Evolutionary conservation across 1,284 basidiomycete genomes (phyloP), one percentile per base, ranked within the genome.

Genomic region (Ceratobasidium sp.): DNA sequence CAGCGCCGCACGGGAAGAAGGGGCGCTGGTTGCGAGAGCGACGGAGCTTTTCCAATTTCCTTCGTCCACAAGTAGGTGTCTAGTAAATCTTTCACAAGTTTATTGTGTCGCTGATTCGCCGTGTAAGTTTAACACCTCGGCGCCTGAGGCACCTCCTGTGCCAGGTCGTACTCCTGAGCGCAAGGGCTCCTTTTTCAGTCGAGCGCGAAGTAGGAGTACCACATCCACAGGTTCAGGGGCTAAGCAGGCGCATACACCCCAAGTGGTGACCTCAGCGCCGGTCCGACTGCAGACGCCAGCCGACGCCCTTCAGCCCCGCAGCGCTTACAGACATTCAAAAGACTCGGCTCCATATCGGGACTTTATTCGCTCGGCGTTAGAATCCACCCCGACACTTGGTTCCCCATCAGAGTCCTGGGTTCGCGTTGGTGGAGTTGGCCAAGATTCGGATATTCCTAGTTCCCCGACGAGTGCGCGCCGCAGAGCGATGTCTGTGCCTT

Each of bases 1-100:
- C 44, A 64, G 27, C 62, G 27, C 45, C 62, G 62, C 41, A 8
- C 47, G 50, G 56, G n/a, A 60, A 44, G 44, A 72, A 72, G 22
- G 67, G 56, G 45, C 44, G 67, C 31, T 47, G 67, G 56, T 47
- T 72, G 56, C 67, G 67, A 24, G 67, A 60, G 47, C 67, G 67
- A 51, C 53, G 67, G 50, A 72, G 67, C 56, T 47, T 59, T 19
- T 59, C 67, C 31, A 72, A 47, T 31, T 24, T 72, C 1, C 29
- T 72, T 51, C 67, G 67, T 44, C 27, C 56, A 17, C 54, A 72
- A 56, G 67, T 51, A 51, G n/a, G 67, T 56, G 15, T 29, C 33
- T 9, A 5, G 50, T 22, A 24, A 36, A 27, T 50, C 19, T 50
- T 29, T 14, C n/a, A 50, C 27, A 44, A 48, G 22, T 24, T 48